phyloP scores from a whole-genome alignment of 441 rosid species.

The Bocquillonia castaneifolia region DNA sequence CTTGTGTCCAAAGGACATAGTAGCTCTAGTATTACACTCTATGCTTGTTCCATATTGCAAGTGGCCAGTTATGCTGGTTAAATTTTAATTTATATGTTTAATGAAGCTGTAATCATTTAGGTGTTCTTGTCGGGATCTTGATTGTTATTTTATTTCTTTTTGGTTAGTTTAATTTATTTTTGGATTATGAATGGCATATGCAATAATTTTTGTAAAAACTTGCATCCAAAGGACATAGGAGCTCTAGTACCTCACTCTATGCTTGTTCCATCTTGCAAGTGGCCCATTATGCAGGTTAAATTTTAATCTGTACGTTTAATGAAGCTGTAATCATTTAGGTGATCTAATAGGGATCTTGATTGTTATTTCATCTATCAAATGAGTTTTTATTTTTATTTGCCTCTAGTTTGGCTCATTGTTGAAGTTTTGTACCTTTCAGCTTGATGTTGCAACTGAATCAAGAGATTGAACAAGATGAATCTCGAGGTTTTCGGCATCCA shows the following conservation, averaged over 20 bases:
- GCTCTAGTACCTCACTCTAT: background rate
- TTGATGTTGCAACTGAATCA: conserved; percentile 83
- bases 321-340: no score
- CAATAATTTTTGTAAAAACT: background rate
- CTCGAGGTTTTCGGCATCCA: conserved; percentile 54
- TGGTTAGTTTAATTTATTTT: background rate
- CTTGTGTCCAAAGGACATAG: background rate
- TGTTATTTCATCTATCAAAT: no score
- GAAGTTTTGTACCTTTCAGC: conserved; percentile 43
- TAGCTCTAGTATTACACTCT: background rate
- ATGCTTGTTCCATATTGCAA: background rate
- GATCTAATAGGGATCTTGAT: no score
- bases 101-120: no score
- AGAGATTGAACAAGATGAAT: conserved; percentile 86
- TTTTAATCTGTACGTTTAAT: no score
- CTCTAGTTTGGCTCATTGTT: background rate
- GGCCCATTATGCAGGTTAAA: no score
- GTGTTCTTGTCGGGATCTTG: no score
- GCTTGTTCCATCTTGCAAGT: background rate
- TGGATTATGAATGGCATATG: background rate
- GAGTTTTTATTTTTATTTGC: background rate
- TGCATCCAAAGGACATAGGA: background rate
- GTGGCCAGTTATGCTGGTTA: no score
- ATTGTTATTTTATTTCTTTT: conserved; percentile 7
- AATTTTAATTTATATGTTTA: no score